A percentile compares a stretch with the other conserved stretches of the same genome.
phyloP scores from a whole-genome alignment of 768 basidiomycete genomes.

The Rhodotorula kratochvilovae region DNA sequence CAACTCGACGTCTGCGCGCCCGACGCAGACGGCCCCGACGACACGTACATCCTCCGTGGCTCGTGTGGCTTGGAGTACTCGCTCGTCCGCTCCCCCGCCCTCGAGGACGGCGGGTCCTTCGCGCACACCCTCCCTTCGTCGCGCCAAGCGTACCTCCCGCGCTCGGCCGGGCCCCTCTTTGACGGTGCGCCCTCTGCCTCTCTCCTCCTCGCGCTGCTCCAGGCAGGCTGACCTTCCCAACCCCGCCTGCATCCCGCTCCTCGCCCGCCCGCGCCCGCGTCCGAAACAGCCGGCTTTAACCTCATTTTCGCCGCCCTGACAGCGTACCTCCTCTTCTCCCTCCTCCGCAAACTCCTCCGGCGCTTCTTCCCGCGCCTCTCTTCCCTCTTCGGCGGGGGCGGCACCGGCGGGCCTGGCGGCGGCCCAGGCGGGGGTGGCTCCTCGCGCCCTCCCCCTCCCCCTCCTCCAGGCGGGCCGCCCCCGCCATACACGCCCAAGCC shows the following conservation, averaged over 20 bases:
- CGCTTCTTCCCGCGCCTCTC: background rate
- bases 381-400: background rate
- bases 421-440: background rate
- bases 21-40: constrained; percentile 47
- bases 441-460: constrained; percentile 8
- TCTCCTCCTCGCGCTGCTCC: background rate
- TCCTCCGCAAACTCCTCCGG: background rate
- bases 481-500: constrained; percentile 48
- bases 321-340: background rate
- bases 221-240: background rate
- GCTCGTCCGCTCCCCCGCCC: constrained; percentile 48
- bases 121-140: background rate
- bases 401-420: background rate
- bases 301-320: constrained; percentile 5
- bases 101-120: constrained; percentile 2
- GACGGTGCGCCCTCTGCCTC: background rate
- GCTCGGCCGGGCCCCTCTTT: background rate
- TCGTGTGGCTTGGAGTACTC: constrained; percentile 83
- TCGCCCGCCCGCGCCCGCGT: background rate
- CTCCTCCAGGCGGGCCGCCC: constrained; percentile 55
- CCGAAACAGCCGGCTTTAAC: constrained; percentile 2
- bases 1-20: too few relatives aligned
- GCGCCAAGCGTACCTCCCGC: background rate
- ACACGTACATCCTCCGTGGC: constrained; percentile 82
- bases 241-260: background rate